Conservation (phyloP, 2,329 filamentous ascomycete species). For the Sarocladium strictum region DNA sequence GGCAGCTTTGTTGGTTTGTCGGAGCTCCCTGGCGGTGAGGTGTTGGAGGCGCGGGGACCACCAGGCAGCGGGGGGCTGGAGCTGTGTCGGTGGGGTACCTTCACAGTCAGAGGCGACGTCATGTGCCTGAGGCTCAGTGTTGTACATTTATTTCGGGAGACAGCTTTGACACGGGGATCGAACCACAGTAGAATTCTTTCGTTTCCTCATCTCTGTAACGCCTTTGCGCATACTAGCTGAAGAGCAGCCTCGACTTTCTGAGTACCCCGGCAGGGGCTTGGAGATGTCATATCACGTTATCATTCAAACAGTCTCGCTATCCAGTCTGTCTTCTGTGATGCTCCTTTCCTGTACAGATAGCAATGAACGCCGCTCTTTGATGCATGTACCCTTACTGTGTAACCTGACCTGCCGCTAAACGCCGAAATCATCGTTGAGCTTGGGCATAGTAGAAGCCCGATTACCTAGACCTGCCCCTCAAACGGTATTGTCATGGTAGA, state of each 20-base stretch:
- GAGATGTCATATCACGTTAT: not conserved
- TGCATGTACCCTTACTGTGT: not conserved
- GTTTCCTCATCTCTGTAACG: no score
- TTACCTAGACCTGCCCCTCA: not conserved
- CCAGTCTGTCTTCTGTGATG: not conserved
- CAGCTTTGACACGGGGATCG: no score
- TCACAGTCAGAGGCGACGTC: not conserved
- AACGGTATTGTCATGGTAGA: constrained; percentile 89
- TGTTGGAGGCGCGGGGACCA: not conserved
- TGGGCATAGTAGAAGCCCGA: not conserved
- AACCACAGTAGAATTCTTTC: no score
- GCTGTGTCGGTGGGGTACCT: not conserved
- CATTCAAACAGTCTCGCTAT: not conserved
- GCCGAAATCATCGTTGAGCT: not conserved
- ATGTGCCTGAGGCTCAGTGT: constrained; percentile 7
- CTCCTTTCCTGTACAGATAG: not conserved
- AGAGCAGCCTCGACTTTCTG: no score
- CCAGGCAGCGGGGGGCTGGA: not conserved
- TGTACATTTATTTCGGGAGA: no score
- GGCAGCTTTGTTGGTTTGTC: not conserved
- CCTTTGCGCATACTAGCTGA: no score
- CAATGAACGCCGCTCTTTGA: not conserved
- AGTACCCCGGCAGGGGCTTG: no score
- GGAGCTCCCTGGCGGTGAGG: constrained; percentile 1
- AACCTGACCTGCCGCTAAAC: not conserved